phyloP scores from a whole-genome alignment of 768 basidiomycete species.

The Leccinum longicurvipes region DNA sequence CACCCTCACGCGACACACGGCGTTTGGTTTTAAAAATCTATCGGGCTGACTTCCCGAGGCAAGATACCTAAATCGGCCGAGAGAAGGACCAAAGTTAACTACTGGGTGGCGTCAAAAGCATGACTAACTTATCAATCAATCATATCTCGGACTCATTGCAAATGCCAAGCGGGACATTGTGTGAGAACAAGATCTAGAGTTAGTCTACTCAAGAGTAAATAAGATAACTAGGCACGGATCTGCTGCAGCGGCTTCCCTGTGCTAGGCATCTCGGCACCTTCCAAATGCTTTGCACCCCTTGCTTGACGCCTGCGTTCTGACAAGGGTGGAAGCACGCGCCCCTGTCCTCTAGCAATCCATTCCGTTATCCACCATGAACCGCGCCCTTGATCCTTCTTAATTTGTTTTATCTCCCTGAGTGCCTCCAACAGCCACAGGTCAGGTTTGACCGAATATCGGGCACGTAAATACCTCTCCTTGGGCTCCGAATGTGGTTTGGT shows the following conservation, averaged over 20 bases:
- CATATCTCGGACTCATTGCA: background rate
- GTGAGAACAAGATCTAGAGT: background rate
- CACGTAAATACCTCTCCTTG: constrained; percentile 15
- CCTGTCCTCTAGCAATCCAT: constrained; percentile 24
- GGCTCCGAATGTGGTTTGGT: constrained; percentile 20
- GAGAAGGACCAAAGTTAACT: background rate
- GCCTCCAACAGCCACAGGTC: constrained; percentile 38
- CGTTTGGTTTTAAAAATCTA: background rate
- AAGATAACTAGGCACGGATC: constrained; percentile 6
- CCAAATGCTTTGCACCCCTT: constrained; percentile 2
- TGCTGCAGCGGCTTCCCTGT: background rate
- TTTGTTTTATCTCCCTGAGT: constrained; percentile 35
- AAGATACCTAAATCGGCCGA: background rate
- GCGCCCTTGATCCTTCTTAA: constrained; percentile 28
- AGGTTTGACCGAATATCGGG: constrained; percentile 31
- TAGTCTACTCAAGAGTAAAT: constrained; percentile 3
- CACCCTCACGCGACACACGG: background rate
- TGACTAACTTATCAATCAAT: background rate
- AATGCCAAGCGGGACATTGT: background rate
- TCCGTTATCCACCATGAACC: constrained; percentile 28
- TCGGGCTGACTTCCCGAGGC: background rate
- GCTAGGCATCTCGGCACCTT: constrained; percentile 1
- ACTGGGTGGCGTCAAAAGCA: background rate
- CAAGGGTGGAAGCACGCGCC: constrained; percentile 18
- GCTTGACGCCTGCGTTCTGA: constrained; percentile 15